Evolutionary conservation across 139 green algal genomes (phyloP).

Genomic region (Haematococcus sp.): DNA sequence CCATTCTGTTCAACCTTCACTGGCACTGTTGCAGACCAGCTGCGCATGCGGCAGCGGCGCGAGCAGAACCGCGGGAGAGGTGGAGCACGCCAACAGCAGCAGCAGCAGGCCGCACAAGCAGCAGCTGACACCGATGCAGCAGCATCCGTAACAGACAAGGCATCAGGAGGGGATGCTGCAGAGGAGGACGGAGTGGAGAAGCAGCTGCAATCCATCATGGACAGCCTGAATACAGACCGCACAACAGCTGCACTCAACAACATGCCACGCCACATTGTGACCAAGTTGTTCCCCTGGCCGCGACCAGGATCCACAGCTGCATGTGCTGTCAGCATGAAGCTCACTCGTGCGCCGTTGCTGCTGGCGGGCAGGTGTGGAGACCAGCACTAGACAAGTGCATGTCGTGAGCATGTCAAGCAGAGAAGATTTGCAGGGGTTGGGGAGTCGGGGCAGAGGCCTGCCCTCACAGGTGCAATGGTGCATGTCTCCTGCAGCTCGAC

Average conservation of each 20-base stretch:
- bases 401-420: not conserved
- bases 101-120: not conserved
- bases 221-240: not conserved
- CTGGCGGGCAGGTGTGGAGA: conserved; percentile 23
- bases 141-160: not conserved
- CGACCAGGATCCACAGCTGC: not conserved
- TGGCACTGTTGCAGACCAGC: conserved; percentile 10
- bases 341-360: conserved; percentile 9
- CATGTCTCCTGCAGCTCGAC: not conserved
- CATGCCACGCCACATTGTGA: conserved; percentile 9
- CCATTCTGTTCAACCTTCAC: too few relatives aligned
- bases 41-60: not conserved
- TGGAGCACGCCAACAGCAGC: not conserved
- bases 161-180: not conserved
- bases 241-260: not conserved
- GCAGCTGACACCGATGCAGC: not conserved
- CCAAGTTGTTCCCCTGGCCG: conserved; percentile 25
- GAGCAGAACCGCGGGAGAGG: not conserved
- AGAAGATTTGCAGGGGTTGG: not conserved
- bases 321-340: not conserved
- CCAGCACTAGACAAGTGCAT: not conserved
- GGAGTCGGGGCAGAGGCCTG: too few relatives aligned
- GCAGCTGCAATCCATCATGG: not conserved
- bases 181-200: not conserved
- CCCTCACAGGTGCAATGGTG: too few relatives aligned